Evolutionary conservation across 1,284 basidiomycete genomes (phyloP), one percentile per base, ranked within the genome.

Genomic region (Agroathelia rolfsii): DNA sequence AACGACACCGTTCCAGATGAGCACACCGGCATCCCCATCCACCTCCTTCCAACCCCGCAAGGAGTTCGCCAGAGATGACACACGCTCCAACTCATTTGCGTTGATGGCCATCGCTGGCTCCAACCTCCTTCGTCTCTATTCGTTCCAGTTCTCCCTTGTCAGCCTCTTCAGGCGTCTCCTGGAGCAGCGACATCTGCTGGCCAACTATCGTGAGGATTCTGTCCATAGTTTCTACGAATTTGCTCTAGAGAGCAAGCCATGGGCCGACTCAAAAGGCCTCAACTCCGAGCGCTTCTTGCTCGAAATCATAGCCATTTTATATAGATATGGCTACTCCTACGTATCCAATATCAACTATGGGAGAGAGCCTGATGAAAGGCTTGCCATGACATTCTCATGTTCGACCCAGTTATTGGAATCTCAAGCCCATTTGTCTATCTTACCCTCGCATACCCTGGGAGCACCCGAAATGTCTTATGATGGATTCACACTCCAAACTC

Each of bases 321-420:
- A 77, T 46, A 66, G 69, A 36, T 67, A 68, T 49, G 75, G 75
- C 27, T 80, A 72, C 46, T 56, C 57, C 17, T 76, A 75, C 45
- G 56, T 83, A 11, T 80, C 79, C 13, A 69, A 67, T 22, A 62
- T 85, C 41, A 80, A 84, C 53, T 85, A 84, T 50, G 82, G 80
- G 13, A 65, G 77, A 35, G 82, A 85, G 52, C 62, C 59, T 32
- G 80, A 83, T 44, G 81, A 85, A 52, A 69, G 74, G 28, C 48
- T 84, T 12, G 69, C 71, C 29, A 66, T 84, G 47, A 65, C 74
- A 13, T 83, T 85, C 53, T 76, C 77, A 11, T 67, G 61, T 23
- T 51, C n/a, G n/a, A n/a, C 42, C 22, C 53, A 49, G 12, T 35
- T 48, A 6, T 41, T 51, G n/a, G n/a, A n/a, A n/a, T n/a, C n/a